Percentiles rank a stretch among this genome's conserved stretches.
Evolutionary conservation across 257 asterid species (phyloP).

Genomic region (Solanum appendiculatum): DNA sequence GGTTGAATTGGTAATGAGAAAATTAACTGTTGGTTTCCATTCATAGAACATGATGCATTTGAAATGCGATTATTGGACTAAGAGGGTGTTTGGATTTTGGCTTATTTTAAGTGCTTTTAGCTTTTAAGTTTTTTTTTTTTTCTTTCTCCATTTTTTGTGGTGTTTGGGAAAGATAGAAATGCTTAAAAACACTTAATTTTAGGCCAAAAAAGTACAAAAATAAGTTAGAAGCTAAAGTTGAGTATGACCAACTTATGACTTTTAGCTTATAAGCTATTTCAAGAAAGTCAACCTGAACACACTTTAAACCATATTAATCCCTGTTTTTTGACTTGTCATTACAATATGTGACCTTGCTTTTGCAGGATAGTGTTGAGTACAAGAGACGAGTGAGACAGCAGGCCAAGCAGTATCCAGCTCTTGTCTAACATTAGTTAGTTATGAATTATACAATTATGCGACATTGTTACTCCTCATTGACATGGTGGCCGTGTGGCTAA

Average conservation of each 20-base stretch:
- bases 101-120: no score
- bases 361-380: slow-evolving; percentile 27
- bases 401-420: slow-evolving; percentile 23
- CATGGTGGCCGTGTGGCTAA: background rate
- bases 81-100: no score
- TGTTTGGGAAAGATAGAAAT: no score
- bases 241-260: no score
- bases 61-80: background rate
- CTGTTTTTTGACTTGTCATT: background rate
- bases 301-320: no score
- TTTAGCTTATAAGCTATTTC: no score
- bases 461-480: background rate
- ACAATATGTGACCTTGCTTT: background rate
- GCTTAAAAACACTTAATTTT: no score
- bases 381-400: slow-evolving; percentile 30
- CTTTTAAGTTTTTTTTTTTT: no score
- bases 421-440: slow-evolving; percentile 3
- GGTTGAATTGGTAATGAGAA: background rate
- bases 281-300: no score
- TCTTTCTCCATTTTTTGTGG: no score
- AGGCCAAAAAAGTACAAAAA: no score
- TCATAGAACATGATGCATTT: background rate
- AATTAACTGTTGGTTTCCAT: background rate
- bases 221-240: no score
- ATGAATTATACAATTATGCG: background rate